Base-by-base conservation (phyloP, 805 yeast species). In the Yarrowia porcina region DNA sequence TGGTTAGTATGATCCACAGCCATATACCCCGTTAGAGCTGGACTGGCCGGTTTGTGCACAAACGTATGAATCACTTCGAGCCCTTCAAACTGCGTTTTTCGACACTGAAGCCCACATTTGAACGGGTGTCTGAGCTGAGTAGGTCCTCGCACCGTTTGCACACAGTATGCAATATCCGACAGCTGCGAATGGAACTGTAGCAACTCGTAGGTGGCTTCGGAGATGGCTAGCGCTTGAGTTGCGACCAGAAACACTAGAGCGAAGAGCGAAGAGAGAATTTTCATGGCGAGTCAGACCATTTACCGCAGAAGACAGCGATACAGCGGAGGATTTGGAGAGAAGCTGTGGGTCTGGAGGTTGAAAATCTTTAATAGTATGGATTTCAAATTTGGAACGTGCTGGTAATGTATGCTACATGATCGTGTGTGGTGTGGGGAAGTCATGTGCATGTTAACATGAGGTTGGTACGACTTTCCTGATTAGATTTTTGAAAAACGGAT, bases 1-100 rank as follows among this genome's bases (percentile, higher is more conserved):
- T 52, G 42, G 44, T 36, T 52, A n/a, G 33, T n/a, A 28, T 52
- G 59, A 17, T 52, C 59, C 42, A 52, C 42, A 9, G 59, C 59
- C 21, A 52, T 6, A 18, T 52, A 52, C 2, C 59, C 59, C 12
- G 59, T 35, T 13, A 52, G 27, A 2, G 44, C 59, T 0, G 59
- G 32, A 3, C 35, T 35, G 8, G 44, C 59, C 0, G 44, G 44
- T 8, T 15, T 35, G 25, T 52, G 59, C 17, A 36, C 44, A 25
- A 52, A 52, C 10, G 44, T 36, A 12, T 52, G 59, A 27, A 52
- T 4, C 32, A 52, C 30, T 30, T 52, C 44, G n/a, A 52, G 10
- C 8, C 44, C 59, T 17, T 52, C 44, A 33, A 52, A 20, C 44
- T 49, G 39, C n/a, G 56, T 15, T 11, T 52, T 36, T 23, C 44